Evolutionary conservation across 192 early-diverging fungal species (phyloP), one percentile per base, ranked within the genome.

Genomic region (Backusella psychrophila): DNA sequence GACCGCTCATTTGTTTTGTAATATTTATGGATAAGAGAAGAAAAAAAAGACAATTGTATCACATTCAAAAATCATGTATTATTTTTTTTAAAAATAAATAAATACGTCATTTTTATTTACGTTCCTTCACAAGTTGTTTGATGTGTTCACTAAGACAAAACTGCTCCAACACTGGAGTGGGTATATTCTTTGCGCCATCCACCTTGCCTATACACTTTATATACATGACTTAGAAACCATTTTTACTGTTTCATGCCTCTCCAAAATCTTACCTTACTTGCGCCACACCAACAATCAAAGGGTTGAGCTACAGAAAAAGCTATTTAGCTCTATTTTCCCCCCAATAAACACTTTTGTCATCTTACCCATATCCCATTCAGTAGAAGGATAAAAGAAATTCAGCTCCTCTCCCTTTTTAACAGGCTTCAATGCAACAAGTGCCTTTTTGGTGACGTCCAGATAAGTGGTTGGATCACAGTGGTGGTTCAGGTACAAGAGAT

Each of bases 401-500:
- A 84, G n/a, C 69, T 77, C 83, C n/a, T 87, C 82, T 36, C 84
- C 84, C 63, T 56, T 80, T 33, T 81, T 80, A 8, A 87, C 35
- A 29, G 85, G 85, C 14, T 72, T 79, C 46, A 83, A 73, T 11
- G 87, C 87, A 34, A 86, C 78, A 11, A 86, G 78, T 11, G 81
- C 80, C 56, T 72, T 76, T 41, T 75, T 77, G 69, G 84, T 82
- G 6, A 85, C 81, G 59, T 89, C 85, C 9, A 89, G 46, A 31
- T 72, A 69, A 29, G 78, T 83, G 7, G 83, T 82, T 8, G 87
- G 86, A 73, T 74, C 77, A 73, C 86, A 89, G 15, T 86, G 80
- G 41, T 88, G 86, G 75, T 89, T 88, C 79, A 85, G 80, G 78
- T 85, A 88, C 5, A 88, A 69, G 14, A 86, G 78, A 46, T 89